phyloP scores from a whole-genome alignment of 2,329 filamentous ascomycete genomes.

The Leptographium flavum region DNA sequence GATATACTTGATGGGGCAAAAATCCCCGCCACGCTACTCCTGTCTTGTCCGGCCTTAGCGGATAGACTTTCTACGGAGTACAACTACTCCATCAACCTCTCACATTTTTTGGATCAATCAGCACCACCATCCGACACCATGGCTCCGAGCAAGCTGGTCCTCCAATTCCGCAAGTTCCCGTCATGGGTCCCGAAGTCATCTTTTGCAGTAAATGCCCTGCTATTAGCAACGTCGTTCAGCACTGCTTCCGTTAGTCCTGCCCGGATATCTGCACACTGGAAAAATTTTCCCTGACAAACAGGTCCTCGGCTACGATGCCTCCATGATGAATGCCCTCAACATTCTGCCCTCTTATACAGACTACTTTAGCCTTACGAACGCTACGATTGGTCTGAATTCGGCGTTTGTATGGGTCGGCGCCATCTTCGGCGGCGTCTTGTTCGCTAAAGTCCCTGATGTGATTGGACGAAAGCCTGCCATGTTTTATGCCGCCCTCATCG shows the following conservation, averaged over 20 bases:
- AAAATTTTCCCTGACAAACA: neutral
- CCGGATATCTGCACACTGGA: neutral
- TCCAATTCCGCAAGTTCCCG: neutral
- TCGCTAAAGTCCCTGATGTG: slow-evolving; percentile 10
- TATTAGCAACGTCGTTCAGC: slow-evolving; percentile 1
- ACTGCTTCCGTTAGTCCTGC: neutral
- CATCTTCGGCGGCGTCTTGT: slow-evolving; percentile 2
- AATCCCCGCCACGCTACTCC: too few relatives aligned
- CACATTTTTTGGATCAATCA: neutral
- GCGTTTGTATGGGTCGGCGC: slow-evolving; percentile 14
- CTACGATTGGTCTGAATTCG: slow-evolving; percentile 18
- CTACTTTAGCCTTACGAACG: slow-evolving; percentile 18
- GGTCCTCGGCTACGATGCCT: slow-evolving; percentile 15
- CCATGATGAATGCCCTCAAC: slow-evolving; percentile 19
- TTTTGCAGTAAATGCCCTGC: neutral
- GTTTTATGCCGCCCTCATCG: slow-evolving; percentile 4
- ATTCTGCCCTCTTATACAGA: slow-evolving; percentile 18
- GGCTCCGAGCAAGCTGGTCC: neutral
- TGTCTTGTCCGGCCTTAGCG: too few relatives aligned
- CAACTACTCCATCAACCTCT: too few relatives aligned
- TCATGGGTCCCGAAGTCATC: slow-evolving; percentile 1
- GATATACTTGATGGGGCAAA: too few relatives aligned
- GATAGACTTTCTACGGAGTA: too few relatives aligned
- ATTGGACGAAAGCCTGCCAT: slow-evolving; percentile 14
- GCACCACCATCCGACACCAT: neutral